Base-by-base conservation (phyloP, 2,329 filamentous ascomycete genomes). In the Aureobasidium subglaciale region DNA sequence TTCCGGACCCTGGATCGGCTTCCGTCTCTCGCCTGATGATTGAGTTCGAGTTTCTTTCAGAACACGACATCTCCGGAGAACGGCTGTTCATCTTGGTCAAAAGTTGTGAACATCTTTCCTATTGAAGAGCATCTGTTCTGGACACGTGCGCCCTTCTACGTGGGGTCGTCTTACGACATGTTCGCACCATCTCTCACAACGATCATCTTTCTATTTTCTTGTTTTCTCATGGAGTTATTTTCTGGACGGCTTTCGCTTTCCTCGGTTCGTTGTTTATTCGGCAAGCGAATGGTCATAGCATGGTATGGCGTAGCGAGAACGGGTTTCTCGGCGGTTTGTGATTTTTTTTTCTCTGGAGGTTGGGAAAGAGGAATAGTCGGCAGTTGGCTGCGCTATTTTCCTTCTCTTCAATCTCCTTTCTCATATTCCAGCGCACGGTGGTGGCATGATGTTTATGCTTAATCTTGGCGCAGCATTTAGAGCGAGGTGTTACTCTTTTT, bases 241-340 rank as follows among this genome's bases (percentile, higher is more conserved):
- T 49, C 2, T 7, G 30, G 18, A 34, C 9, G 15, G 32, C 46
- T 27, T 37, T 50, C 24, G 34, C 46, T 32, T n/a, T 37, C 46
- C 24, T 37, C 8, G n/a, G 37, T 22, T 24, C 20, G 46, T 38
- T 37, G 20, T n/a, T 29, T 38, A 7, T 29, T 50, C 30, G 43
- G 29, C 43, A 48, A 38, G 32, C 22, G 22, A 30, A 35, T 18
- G 45, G 45, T 35, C 45, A 35, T 48, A 48, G 46, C 46, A 50
- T 50, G 22, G 46, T 50, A 50, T 37, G 32, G 46, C 29, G 46
- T 50, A 50, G 22, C 46, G 46, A 32, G 46, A 50, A 38, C 46
- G 46, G 46, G 27, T 49, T 35, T 38, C 34, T 29, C 43, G 43
- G 29, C 29, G 30, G 22, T 35, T 8, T 48, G 43, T 29, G 29